phyloP scores from a whole-genome alignment of 2,329 filamentous ascomycete species.

The Alternaria sp. region DNA sequence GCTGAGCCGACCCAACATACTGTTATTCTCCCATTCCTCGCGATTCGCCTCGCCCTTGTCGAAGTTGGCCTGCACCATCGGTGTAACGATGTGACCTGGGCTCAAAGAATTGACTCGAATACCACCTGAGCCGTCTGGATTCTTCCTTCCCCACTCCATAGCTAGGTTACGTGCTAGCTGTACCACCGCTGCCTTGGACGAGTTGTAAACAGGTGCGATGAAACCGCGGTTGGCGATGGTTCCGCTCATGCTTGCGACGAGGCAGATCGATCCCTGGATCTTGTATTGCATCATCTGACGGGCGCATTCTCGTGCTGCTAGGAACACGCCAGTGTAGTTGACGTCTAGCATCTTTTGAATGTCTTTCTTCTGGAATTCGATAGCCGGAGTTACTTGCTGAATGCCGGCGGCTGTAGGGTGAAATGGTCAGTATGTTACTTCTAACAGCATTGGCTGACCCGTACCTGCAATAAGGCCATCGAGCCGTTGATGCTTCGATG shows the following conservation, averaged over 20 bases:
- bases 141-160: constrained; percentile 66
- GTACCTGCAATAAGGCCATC: constrained; percentile 75
- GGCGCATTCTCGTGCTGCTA: constrained; percentile 67
- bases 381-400: constrained; percentile 80
- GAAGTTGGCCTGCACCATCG: constrained; percentile 84
- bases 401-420: constrained; percentile 67
- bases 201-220: constrained; percentile 74
- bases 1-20: constrained; percentile 71
- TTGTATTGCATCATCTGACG: constrained; percentile 69
- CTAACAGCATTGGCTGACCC: neutral
- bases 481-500: constrained; percentile 71
- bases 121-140: constrained; percentile 63
- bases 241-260: constrained; percentile 70
- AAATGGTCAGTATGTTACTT: neutral
- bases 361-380: constrained; percentile 74
- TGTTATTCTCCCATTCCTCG: constrained; percentile 77
- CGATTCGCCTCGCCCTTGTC: constrained; percentile 71
- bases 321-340: constrained; percentile 68
- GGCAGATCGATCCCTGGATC: constrained; percentile 64
- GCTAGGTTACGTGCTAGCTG: constrained; percentile 76
- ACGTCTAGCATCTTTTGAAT: constrained; percentile 67
- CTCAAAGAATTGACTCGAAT: constrained; percentile 83
- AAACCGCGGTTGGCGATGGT: constrained; percentile 69
- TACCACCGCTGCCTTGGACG: constrained; percentile 76
- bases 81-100: constrained; percentile 79